phyloP scores from a whole-genome alignment of 2,329 filamentous ascomycete species.

The Thelonectria rubi region DNA sequence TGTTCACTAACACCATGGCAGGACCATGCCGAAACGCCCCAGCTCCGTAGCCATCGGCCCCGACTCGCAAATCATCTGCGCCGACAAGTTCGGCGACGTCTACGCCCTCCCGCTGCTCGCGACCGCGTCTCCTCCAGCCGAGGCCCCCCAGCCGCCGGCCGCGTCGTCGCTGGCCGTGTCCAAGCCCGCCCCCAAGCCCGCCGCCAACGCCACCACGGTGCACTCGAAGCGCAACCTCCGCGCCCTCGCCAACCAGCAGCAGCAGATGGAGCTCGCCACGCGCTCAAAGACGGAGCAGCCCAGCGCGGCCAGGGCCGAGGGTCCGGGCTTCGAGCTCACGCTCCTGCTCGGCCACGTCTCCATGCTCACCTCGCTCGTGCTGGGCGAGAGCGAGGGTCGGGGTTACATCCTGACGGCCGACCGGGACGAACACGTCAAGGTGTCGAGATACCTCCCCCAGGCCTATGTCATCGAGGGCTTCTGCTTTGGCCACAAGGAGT shows the following conservation, averaged over 20 bases:
- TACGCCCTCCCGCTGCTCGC: constrained; percentile 75
- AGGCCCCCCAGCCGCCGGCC: constrained; percentile 27
- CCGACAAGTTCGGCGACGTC: constrained; percentile 97
- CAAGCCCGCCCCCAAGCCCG: constrained; percentile 53
- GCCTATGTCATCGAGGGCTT: constrained; percentile 88
- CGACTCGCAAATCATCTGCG: constrained; percentile 79
- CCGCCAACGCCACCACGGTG: constrained; percentile 68
- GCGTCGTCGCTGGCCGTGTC: constrained; percentile 27
- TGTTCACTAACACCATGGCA: constrained; percentile 51
- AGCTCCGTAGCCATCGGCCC: constrained; percentile 77
- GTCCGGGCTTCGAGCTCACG: constrained; percentile 73
- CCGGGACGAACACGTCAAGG: constrained; percentile 79
- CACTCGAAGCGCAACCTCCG: constrained; percentile 71
- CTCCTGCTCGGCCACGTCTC: constrained; percentile 93
- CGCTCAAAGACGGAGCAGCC: constrained; percentile 39
- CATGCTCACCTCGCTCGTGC: constrained; percentile 81
- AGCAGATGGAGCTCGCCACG: constrained; percentile 50
- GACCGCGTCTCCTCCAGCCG: constrained; percentile 24
- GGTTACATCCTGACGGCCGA: constrained; percentile 66
- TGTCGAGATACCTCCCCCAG: constrained; percentile 84
- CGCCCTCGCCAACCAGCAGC: constrained; percentile 67
- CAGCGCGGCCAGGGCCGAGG: constrained; percentile 47
- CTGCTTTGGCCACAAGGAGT: constrained; percentile 88
- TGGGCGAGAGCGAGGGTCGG: constrained; percentile 55
- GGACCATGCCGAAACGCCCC: constrained; percentile 88